A percentile compares a stretch with the other conserved stretches of the same genome.
phyloP scores from a whole-genome alignment of 1,139 yeast genomes.

The Pneumocystis canis region DNA sequence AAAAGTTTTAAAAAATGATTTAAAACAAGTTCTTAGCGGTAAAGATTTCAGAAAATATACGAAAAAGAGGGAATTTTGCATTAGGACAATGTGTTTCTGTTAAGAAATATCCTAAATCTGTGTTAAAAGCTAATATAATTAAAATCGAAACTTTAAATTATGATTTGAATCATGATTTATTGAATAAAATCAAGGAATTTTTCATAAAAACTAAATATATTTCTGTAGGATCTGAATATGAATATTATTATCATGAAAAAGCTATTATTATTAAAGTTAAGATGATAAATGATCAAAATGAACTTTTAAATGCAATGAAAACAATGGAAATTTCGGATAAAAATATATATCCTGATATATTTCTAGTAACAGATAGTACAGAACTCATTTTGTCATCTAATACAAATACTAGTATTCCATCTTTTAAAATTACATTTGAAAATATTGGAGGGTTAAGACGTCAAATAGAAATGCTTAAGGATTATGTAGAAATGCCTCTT shows the following conservation, averaged over 20 bases:
- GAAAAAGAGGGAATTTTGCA: background rate
- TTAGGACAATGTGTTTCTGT: background rate
- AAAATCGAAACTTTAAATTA: background rate
- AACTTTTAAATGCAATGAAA: background rate
- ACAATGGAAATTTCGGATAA: background rate
- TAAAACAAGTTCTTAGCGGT: background rate
- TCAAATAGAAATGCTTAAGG: slow-evolving; percentile 47
- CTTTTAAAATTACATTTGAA: slow-evolving; percentile 24
- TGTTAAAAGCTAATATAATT: background rate
- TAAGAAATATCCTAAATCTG: background rate
- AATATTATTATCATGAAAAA: background rate
- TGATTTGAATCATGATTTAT: background rate
- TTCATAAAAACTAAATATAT: background rate
- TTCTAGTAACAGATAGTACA: background rate
- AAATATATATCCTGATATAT: background rate
- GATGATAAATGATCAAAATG: background rate
- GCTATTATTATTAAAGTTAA: background rate
- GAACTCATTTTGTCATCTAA: background rate
- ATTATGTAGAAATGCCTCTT: slow-evolving; percentile 67
- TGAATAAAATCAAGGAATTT: background rate
- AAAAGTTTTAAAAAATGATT: background rate
- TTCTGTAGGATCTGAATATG: background rate
- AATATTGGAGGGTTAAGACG: slow-evolving; percentile 65
- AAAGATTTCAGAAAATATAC: background rate
- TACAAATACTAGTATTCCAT: background rate